Evolutionary conservation across 805 yeast species (phyloP).

Genomic region (Teunomyces funiuensis): DNA sequence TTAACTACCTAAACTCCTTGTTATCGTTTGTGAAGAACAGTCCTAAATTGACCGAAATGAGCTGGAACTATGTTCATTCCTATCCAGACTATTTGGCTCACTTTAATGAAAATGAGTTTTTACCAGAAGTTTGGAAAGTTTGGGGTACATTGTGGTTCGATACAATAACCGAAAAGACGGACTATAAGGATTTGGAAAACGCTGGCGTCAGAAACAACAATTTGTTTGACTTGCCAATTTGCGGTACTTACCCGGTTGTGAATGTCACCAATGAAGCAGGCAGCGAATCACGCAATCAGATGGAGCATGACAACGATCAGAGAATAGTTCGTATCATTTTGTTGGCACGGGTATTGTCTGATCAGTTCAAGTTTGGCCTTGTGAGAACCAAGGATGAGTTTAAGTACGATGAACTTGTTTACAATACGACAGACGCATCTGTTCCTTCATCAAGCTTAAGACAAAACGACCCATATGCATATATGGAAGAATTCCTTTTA

Average conservation of each 20-base stretch:
- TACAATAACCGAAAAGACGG: slow-evolving; percentile 51
- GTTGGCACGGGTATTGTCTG: slow-evolving; percentile 52
- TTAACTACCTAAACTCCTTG: slow-evolving; percentile 62
- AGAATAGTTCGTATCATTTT: slow-evolving; percentile 52
- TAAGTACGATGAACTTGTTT: slow-evolving; percentile 35
- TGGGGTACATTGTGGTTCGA: slow-evolving; percentile 88
- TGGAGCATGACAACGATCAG: slow-evolving; percentile 47
- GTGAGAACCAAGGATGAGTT: slow-evolving; percentile 47
- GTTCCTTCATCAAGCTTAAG: slow-evolving; percentile 17
- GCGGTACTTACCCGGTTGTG: slow-evolving; percentile 48
- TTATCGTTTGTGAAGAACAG: slow-evolving; percentile 35
- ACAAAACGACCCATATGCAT: slow-evolving; percentile 22
- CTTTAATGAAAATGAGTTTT: slow-evolving; percentile 58
- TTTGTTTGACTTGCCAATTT: slow-evolving; percentile 63
- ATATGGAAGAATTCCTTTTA: slow-evolving; percentile 34
- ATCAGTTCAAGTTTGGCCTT: slow-evolving; percentile 54
- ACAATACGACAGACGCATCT: slow-evolving; percentile 24
- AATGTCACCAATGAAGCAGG: slow-evolving; percentile 13
- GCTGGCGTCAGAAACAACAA: slow-evolving; percentile 57
- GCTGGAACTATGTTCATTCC: slow-evolving; percentile 15
- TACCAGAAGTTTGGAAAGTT: slow-evolving; percentile 80
- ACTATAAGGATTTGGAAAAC: slow-evolving; percentile 46
- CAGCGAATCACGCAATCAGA: slow-evolving; percentile 19
- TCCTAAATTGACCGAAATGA: slow-evolving; percentile 16
- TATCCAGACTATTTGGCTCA: slow-evolving; percentile 45